Conservation (phyloP, 495 filamentous ascomycete genomes). For the Hypoxylon lienhwacheense region DNA sequence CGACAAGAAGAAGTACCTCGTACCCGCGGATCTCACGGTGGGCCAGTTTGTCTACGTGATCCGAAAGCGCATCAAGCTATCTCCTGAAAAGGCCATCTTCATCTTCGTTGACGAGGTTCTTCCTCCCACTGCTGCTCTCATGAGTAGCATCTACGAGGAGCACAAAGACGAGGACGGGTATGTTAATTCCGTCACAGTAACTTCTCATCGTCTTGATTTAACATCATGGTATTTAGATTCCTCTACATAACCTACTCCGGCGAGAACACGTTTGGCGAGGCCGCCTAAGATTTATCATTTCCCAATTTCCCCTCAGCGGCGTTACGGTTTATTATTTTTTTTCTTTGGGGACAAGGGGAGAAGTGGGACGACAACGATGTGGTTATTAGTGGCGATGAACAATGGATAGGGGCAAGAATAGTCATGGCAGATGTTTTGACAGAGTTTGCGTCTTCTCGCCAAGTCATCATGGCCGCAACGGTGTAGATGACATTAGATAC, state of each 20-base stretch:
- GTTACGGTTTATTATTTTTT: slow-evolving; percentile 33
- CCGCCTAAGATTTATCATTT: slow-evolving; percentile 19
- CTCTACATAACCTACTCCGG: slow-evolving; percentile 84
- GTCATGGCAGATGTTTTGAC: slow-evolving; percentile 17
- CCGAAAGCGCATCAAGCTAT: slow-evolving; percentile 99
- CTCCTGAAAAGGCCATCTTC: slow-evolving; percentile 99
- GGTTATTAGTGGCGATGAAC: slow-evolving; percentile 25
- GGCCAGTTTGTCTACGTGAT: slow-evolving; percentile 99
- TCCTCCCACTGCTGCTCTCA: slow-evolving; percentile 93
- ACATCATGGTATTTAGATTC: slow-evolving; percentile 45
- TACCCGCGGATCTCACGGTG: slow-evolving; percentile 95
- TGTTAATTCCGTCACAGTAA: slow-evolving; percentile 26
- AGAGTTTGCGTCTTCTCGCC: slow-evolving; percentile 11
- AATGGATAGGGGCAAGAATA: slow-evolving; percentile 27
- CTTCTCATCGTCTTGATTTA: not conserved
- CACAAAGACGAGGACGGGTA: slow-evolving; percentile 84
- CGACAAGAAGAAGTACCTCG: slow-evolving; percentile 99
- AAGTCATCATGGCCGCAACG: slow-evolving; percentile 12
- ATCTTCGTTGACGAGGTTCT: slow-evolving; percentile 99
- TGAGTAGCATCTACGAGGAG: slow-evolving; percentile 99
- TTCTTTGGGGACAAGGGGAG: too few species aligned
- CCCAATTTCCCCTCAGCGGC: slow-evolving; percentile 15
- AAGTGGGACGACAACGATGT: slow-evolving; percentile 30
- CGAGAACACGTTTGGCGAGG: slow-evolving; percentile 95
- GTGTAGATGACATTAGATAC: slow-evolving; percentile 28